These are phyloP conservation scores for Stylonectria norvegica DNA, from an alignment of 2,329 filamentous ascomycete genomes.

Conservation along the genomic window DNA sequence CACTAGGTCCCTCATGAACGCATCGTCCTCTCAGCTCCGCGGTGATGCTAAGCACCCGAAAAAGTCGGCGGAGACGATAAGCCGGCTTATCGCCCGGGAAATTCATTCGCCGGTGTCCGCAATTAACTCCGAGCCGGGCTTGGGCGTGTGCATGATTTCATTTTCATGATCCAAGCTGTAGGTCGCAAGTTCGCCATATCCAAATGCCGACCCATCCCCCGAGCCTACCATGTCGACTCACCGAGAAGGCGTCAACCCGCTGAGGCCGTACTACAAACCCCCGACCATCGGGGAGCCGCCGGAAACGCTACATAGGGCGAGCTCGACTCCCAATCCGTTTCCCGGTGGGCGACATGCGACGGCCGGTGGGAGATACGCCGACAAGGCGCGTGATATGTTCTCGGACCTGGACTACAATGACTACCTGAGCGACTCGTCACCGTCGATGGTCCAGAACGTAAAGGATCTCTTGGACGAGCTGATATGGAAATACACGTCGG, in stretches of 20 bases:
- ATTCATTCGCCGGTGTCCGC: slow-evolving; percentile 35
- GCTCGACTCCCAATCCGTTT: slow-evolving; percentile 44
- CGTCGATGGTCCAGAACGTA: slow-evolving; percentile 69
- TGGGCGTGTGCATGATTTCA: slow-evolving; percentile 29
- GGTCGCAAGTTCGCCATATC: slow-evolving; percentile 16
- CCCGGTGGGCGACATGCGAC: slow-evolving; percentile 42
- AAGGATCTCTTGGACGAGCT: slow-evolving; percentile 79
- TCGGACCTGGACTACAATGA: slow-evolving; percentile 90
- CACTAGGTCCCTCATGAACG: slow-evolving; percentile 20
- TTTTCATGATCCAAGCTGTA: slow-evolving; percentile 26
- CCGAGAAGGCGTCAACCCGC: slow-evolving; percentile 55
- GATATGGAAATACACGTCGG: slow-evolving; percentile 86
- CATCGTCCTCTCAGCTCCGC: slow-evolving; percentile 30
- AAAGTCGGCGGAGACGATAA: slow-evolving; percentile 27
- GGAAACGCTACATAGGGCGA: slow-evolving; percentile 31
- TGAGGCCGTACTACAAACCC: slow-evolving; percentile 68
- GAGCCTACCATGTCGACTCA: slow-evolving; percentile 42
- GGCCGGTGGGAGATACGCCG: slow-evolving; percentile 32
- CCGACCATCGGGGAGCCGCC: slow-evolving; percentile 51
- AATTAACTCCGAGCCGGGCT: slow-evolving; percentile 23
- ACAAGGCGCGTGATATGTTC: slow-evolving; percentile 77
- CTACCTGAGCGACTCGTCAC: slow-evolving; percentile 74
- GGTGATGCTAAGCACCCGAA: slow-evolving; percentile 30
- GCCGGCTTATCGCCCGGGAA: slow-evolving; percentile 30
- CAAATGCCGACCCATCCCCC: slow-evolving; percentile 26